A percentile compares a stretch with the other conserved stretches of the same genome.
Conservation (phyloP, 352 stramenopile genomes). For the Pythium dissotocum region DNA sequence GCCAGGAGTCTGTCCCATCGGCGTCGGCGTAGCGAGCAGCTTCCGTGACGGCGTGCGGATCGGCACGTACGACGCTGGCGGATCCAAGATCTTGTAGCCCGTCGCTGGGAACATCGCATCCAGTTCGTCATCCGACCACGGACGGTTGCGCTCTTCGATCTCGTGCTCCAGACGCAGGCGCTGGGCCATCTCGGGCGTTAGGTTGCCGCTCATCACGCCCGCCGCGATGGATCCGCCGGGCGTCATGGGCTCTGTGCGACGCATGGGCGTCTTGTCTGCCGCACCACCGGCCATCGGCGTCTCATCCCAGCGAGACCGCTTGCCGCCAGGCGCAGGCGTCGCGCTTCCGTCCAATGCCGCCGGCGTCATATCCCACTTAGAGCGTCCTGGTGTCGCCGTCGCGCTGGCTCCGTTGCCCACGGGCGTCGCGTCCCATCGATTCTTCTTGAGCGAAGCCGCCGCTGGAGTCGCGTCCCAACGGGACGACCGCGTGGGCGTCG, state of each 20-base stretch:
- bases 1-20: conserved; percentile 91
- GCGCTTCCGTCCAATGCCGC: conserved; percentile 42
- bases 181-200: conserved; percentile 92
- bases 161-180: conserved; percentile 94
- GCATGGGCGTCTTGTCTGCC: conserved; percentile 52
- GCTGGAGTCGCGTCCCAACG: conserved; percentile 79
- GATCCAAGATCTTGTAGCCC: conserved; percentile 95
- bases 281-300: conserved; percentile 80
- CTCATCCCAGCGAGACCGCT: conserved; percentile 96
- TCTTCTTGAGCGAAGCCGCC: conserved; percentile 52
- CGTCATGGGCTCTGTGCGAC: conserved; percentile 59
- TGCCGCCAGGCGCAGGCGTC: conserved; percentile 64
- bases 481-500: conserved; percentile 62
- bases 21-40: conserved; percentile 95
- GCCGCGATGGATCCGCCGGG: conserved; percentile 57
- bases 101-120: conserved; percentile 96
- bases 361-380: conserved; percentile 95
- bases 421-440: conserved; percentile 84
- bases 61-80: conserved; percentile 94
- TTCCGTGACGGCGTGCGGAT: conserved; percentile 95
- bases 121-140: conserved; percentile 95
- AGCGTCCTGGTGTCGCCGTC: conserved; percentile 28
- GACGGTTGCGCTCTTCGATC: conserved; percentile 96
- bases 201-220: conserved; percentile 60
- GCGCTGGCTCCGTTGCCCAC: conserved; percentile 45